Conservation (phyloP, 202 grass and related monocot genomes). For the Bolboschoenoplectus hybrid region DNA sequence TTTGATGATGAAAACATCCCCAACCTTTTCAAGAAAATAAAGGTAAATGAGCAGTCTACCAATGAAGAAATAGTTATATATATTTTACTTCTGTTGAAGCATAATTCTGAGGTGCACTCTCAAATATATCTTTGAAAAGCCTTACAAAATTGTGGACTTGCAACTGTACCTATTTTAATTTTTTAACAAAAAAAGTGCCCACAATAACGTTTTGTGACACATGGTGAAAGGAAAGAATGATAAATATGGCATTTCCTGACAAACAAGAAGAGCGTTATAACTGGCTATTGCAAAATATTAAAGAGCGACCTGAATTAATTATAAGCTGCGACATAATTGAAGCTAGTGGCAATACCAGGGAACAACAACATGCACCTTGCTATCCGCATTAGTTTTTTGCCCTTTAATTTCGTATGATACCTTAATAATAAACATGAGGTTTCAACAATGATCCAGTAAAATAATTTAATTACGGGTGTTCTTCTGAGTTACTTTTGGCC, state of each 20-base stretch:
- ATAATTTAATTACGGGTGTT: background rate
- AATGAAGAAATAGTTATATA: background rate
- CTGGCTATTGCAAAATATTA: background rate
- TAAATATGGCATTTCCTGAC: background rate
- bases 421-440: background rate
- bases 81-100: background rate
- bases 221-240: background rate
- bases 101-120: background rate
- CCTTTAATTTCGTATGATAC: slow-evolving; percentile 1
- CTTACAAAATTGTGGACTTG: background rate
- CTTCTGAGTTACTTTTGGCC: background rate
- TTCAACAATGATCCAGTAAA: background rate
- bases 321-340: background rate
- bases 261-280: background rate
- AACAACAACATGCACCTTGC: background rate
- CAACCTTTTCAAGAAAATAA: slow-evolving; percentile 99
- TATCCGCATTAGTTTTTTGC: background rate
- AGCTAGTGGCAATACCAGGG: background rate
- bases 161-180: background rate
- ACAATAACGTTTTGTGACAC: background rate
- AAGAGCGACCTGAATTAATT: background rate
- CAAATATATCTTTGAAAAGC: background rate
- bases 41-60: slow-evolving; percentile 44
- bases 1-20: slow-evolving; percentile 98
- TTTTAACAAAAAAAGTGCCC: background rate